Evolutionary conservation across 2,329 filamentous ascomycete species (phyloP), one percentile per base, ranked within the genome.

Genomic region (Cladophialophora psammophila): DNA sequence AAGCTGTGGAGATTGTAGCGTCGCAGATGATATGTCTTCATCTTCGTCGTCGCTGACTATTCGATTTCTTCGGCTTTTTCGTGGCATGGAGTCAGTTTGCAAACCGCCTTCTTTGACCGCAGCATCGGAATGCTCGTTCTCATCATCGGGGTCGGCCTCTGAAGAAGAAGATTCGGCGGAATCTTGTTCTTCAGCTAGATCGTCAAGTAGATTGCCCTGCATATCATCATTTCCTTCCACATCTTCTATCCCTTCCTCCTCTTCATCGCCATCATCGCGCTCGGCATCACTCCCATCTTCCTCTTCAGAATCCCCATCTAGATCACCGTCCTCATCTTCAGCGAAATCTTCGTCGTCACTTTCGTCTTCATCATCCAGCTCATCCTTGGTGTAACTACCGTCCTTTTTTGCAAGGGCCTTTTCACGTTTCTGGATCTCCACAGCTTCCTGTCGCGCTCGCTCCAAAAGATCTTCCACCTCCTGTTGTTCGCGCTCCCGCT

Each of bases 401-500:
- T 88, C 85, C 74, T 88, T 88, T 80, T 91, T 94, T 0, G 88
- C 88, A 53, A 87, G 88, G 34, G 87, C 90, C 70, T 88, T 88
- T 79, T 99, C 95, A 57, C 88, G 84, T 73, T 90, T 88, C 78
- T 90, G 90, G 58, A 98, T 89, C 72, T 91, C 89, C 53, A 91
- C 87, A 1, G 90, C 94, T 76, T 98, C 92, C 68, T 88, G 85
- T 65, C 93, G 86, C 20, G 94, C 94, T 74, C 90, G 93, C 56
- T 94, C 90, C 32, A 98, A 87, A 67, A 98, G 86, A 74, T 97
- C 91, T 73, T 98, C 95, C 12, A 97, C 88, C 66, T 94, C 88
- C 65, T 91, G 88, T 77, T 93, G 88, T 76, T 96, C 91, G 38
- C 88, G 87, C 75, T 94, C 91, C 20, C 92, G 88, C 77, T 99